Conservation (phyloP, 139 green algal genomes). For the Picocystis salinarum region DNA sequence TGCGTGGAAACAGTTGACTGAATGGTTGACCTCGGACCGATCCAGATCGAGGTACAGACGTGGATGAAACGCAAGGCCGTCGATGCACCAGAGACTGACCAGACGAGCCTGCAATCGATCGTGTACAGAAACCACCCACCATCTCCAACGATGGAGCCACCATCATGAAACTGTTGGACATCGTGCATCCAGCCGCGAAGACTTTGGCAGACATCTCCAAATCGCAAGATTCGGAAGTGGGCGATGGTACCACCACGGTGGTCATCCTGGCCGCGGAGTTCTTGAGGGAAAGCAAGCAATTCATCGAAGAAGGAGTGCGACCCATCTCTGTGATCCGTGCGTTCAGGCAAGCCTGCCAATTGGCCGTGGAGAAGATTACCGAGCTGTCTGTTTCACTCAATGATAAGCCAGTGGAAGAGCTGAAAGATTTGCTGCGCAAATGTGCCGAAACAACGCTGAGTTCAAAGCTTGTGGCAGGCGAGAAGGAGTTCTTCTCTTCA, state of each 20-base stretch:
- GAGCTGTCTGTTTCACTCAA: slow-evolving; percentile 65
- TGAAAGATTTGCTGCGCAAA: slow-evolving; percentile 62
- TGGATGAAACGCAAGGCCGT: neutral
- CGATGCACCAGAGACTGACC: neutral
- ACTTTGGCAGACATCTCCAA: slow-evolving; percentile 85
- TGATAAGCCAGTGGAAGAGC: slow-evolving; percentile 40
- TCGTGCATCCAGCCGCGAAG: slow-evolving; percentile 95
- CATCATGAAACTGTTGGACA: slow-evolving; percentile 98
- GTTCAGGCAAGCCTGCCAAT: slow-evolving; percentile 55
- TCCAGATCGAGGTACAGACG: too few relatives aligned
- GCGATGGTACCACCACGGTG: slow-evolving; percentile 94
- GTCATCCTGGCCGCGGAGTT: slow-evolving; percentile 93
- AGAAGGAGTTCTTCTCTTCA: slow-evolving; percentile 93
- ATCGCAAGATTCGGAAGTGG: slow-evolving; percentile 86
- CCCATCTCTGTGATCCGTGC: slow-evolving; percentile 73
- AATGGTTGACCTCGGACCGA: too few relatives aligned
- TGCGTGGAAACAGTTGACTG: neutral
- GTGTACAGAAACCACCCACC: slow-evolving; percentile 34
- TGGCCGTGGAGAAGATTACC: slow-evolving; percentile 55
- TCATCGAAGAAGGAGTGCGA: slow-evolving; percentile 94
- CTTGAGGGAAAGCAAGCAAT: slow-evolving; percentile 76
- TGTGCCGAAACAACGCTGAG: slow-evolving; percentile 87
- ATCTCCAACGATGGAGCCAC: slow-evolving; percentile 96
- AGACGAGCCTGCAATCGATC: neutral
- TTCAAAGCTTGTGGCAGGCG: slow-evolving; percentile 83